Base-by-base conservation (phyloP, 1,139 yeast species). In the Hanseniaspora sp. region DNA sequence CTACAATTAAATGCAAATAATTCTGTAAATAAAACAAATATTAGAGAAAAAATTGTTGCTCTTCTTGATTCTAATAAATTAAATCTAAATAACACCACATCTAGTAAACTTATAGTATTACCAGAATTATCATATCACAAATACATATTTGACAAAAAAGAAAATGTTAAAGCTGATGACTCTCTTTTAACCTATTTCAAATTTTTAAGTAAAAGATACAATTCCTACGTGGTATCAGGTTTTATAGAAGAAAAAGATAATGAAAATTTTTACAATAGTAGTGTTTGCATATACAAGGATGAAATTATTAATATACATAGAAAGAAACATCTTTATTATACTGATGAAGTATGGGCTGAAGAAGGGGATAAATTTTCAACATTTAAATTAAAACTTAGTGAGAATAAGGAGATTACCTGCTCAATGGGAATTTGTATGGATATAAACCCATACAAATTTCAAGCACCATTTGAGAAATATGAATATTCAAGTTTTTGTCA, bases 401-500 rank as follows among this genome's bases (percentile, higher is more conserved):
- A 43, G 1, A 17, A 18, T 13, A 49, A 38, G 17, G 18, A 29
- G 8, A 53, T 56, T 11, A 59, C 57, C 29, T 65, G 64, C 48
- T 56, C 69, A 18, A 73, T 88, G 56, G 96, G 96, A 0, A 87
- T 90, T n/a, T 90, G 96, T 66, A 90, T 88, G 97, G 97, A 88
- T 67, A 68, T 90, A 59, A 88, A 86, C 65, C 96, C 96, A 0
- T 84, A 86, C 66, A 76, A 84, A 64, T 90, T 88, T 65, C 73
- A 77, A 59, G 88, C 95, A 1, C 88, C 95, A 1, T 87, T 86
- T 67, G 73, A 76, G 44, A 74, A 72, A 38, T 87, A 76, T 64
- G 96, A 90, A 65, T 86, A 86, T 67, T 76, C 90, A 0, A 65
- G 69, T 33, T 71, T 74, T 53, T 81, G 86, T 57, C 65, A 71